A percentile compares a stretch with the other conserved stretches of the same genome.
These are phyloP conservation scores for Zalaria sp. DNA, from an alignment of 2,329 filamentous ascomycete species.

Conservation along the genomic window DNA sequence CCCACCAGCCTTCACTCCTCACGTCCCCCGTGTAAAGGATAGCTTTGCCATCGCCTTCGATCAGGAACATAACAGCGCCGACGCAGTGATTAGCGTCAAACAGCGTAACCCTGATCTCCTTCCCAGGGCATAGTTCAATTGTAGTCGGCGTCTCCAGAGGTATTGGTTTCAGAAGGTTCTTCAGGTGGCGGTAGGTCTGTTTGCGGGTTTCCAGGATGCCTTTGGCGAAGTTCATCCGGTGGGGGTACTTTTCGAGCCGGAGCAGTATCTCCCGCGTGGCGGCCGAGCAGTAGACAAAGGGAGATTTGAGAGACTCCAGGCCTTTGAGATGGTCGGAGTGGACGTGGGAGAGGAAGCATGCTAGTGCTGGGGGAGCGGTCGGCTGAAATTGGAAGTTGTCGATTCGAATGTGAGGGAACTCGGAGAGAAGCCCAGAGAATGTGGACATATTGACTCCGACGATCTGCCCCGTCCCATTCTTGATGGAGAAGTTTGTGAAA, in stretches of 20 bases:
- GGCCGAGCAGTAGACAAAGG: constrained; percentile 82
- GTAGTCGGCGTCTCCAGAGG: constrained; percentile 66
- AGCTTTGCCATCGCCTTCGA: constrained; percentile 58
- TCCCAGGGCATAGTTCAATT: constrained; percentile 58
- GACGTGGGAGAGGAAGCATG: constrained; percentile 82
- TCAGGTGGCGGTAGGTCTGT: constrained; percentile 64
- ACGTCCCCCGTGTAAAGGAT: constrained; percentile 84
- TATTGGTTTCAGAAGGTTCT: constrained; percentile 60
- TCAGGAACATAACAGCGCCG: constrained; percentile 83
- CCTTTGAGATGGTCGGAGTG: constrained; percentile 83
- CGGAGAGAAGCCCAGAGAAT: constrained; percentile 55
- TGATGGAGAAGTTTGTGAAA: too few species aligned
- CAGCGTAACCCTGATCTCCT: constrained; percentile 64
- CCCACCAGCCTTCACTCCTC: constrained; percentile 74
- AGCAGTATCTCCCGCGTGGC: constrained; percentile 70
- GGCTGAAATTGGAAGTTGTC: constrained; percentile 61
- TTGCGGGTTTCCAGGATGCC: constrained; percentile 62
- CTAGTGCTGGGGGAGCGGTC: constrained; percentile 48
- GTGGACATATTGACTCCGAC: constrained; percentile 49
- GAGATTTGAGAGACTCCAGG: constrained; percentile 59
- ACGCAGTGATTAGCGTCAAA: constrained; percentile 88
- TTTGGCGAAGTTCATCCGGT: constrained; percentile 67
- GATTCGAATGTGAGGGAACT: constrained; percentile 71
- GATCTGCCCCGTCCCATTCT: too few species aligned
- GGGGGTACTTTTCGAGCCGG: constrained; percentile 62